A percentile compares a stretch with the other conserved stretches of the same genome.
Conservation (phyloP, 73 alveolate genomes). For the Stentor coeruleus region DNA sequence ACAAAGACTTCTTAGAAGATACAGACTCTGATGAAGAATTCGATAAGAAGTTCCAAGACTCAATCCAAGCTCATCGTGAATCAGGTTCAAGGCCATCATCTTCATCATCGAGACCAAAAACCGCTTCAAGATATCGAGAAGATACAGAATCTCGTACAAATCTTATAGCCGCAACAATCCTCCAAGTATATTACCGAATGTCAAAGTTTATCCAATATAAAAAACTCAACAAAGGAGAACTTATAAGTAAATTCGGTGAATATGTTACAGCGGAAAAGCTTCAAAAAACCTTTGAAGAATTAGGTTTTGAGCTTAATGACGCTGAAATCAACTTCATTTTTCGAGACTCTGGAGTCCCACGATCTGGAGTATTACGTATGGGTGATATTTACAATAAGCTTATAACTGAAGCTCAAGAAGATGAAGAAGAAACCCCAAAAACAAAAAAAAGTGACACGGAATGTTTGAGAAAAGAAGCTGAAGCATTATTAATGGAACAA, state of each 20-base stretch:
- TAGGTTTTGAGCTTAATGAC: slow-evolving; percentile 12
- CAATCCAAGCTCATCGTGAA: neutral
- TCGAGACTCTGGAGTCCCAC: neutral
- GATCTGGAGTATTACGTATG: neutral
- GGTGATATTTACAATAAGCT: neutral
- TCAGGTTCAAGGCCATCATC: neutral
- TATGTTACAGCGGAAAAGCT: neutral
- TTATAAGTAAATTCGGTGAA: neutral
- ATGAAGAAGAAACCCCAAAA: neutral
- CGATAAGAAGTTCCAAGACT: slow-evolving; percentile 10
- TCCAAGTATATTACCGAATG: neutral
- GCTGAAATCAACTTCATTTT: neutral
- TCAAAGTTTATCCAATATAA: neutral
- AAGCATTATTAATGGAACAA: neutral
- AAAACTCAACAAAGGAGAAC: neutral
- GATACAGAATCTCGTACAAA: neutral
- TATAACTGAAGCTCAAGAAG: neutral
- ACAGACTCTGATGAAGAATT: neutral
- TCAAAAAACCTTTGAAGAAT: neutral
- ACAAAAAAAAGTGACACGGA: neutral
- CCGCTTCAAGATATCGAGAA: slow-evolving; percentile 25
- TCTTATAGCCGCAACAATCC: neutral
- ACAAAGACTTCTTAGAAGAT: slow-evolving; percentile 1
- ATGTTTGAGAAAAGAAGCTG: neutral
- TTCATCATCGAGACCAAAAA: slow-evolving; percentile 18